A percentile compares a stretch with the other conserved stretches of the same genome.
Conservation (phyloP, 2,329 filamentous ascomycete species). For the Cytospora schulzeri region DNA sequence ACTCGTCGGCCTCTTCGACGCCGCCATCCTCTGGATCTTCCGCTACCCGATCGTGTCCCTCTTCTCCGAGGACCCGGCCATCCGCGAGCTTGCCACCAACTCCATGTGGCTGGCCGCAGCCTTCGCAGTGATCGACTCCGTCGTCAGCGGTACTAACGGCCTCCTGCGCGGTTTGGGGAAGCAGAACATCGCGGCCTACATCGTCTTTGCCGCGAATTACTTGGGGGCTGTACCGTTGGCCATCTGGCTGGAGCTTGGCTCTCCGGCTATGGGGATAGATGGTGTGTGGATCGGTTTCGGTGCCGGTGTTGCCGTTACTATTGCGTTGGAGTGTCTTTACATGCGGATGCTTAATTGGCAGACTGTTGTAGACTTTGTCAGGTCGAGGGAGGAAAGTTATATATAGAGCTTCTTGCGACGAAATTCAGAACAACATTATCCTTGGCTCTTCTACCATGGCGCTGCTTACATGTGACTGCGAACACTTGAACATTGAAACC, state of each 20-base stretch:
- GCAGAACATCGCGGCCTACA: conserved; percentile 42
- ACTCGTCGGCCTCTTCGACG: conserved; percentile 39
- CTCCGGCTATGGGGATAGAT: conserved; percentile 36
- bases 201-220: conserved; percentile 42
- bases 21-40: conserved; percentile 36
- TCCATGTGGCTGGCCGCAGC: conserved; percentile 38
- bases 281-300: conserved; percentile 42
- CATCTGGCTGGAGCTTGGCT: conserved; percentile 42
- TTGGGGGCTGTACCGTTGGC: conserved; percentile 42
- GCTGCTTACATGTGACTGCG: neutral
- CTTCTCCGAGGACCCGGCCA: conserved; percentile 38
- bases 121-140: conserved; percentile 40
- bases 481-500: too few species aligned
- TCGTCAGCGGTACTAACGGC: conserved; percentile 42
- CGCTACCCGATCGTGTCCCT: conserved; percentile 36
- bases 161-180: conserved; percentile 43
- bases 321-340: conserved; percentile 37
- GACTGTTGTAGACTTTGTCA: conserved; percentile 23
- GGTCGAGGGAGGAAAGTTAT: conserved; percentile 20
- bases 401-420: neutral
- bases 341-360: conserved; percentile 33
- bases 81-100: conserved; percentile 35
- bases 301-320: conserved; percentile 38
- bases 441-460: neutral
- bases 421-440: neutral